phyloP scores from a whole-genome alignment of 495 filamentous ascomycete species.

The Talaromyces thailandensis region DNA sequence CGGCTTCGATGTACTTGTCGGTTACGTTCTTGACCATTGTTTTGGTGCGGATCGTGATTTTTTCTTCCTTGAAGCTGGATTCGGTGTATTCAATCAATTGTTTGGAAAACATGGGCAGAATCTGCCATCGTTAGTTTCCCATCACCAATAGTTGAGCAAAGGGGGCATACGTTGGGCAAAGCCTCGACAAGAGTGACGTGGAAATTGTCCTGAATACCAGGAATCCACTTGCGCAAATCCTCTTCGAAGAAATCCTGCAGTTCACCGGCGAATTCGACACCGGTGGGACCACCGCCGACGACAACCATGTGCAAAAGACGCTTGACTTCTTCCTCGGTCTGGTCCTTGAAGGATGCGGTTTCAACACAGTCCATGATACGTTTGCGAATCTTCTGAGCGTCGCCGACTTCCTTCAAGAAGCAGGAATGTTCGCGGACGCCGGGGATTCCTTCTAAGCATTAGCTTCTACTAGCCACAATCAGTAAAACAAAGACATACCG shows the following conservation, averaged over 20 bases:
- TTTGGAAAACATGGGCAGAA: constrained; percentile 98
- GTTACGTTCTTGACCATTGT: constrained; percentile 98
- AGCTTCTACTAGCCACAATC: constrained; percentile 2
- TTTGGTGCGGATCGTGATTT: constrained; percentile 93
- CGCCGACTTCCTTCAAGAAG: constrained; percentile 96
- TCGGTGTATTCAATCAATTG: constrained; percentile 99
- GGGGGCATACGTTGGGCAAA: constrained; percentile 65
- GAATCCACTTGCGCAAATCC: constrained; percentile 95
- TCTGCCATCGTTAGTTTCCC: constrained; percentile 15
- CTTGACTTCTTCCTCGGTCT: constrained; percentile 79
- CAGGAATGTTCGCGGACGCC: constrained; percentile 92
- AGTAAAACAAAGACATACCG: constrained; percentile 39
- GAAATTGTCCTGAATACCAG: constrained; percentile 89
- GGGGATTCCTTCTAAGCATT: constrained; percentile 55
- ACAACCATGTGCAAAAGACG: constrained; percentile 98
- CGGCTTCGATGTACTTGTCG: constrained; percentile 88
- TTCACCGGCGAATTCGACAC: constrained; percentile 97
- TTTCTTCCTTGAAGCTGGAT: constrained; percentile 96
- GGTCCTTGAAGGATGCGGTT: constrained; percentile 97
- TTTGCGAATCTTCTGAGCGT: constrained; percentile 92
- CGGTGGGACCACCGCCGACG: constrained; percentile 93
- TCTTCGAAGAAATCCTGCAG: constrained; percentile 98
- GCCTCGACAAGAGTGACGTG: constrained; percentile 96
- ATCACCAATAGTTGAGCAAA: background rate
- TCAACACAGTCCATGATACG: constrained; percentile 99